Evolutionary conservation across 345 rosid species (phyloP).

Genomic region (Eucalyptus sp.): DNA sequence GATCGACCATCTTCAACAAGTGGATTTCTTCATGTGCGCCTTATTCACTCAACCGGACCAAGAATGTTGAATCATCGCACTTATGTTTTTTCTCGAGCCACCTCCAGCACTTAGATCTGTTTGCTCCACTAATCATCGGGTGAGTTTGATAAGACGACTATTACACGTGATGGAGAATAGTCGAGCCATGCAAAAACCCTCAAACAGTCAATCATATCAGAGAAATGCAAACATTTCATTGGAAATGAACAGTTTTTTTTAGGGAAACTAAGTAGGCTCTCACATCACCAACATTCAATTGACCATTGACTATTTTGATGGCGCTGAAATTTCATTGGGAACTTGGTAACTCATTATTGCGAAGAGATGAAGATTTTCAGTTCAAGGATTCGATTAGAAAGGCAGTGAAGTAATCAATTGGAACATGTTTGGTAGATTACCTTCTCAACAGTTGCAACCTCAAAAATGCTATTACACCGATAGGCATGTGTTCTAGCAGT

Average conservation of each 20-base stretch:
- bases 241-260: neutral
- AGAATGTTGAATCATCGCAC: neutral
- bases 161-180: neutral
- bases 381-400: neutral
- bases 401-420: neutral
- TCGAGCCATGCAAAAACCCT: neutral
- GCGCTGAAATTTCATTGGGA: neutral
- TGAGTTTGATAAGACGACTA: neutral
- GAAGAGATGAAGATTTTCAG: neutral
- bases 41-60: neutral
- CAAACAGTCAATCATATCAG: neutral
- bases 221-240: neutral
- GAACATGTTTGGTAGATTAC: neutral
- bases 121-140: neutral
- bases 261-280: neutral
- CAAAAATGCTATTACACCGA: neutral
- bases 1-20: neutral
- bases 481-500: neutral
- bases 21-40: neutral
- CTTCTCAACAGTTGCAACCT: neutral
- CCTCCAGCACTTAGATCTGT: neutral
- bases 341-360: neutral
- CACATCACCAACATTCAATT: neutral
- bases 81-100: neutral
- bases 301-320: neutral